phyloP scores from a whole-genome alignment of 2,329 filamentous ascomycete species.

The Monilinia laxa region DNA sequence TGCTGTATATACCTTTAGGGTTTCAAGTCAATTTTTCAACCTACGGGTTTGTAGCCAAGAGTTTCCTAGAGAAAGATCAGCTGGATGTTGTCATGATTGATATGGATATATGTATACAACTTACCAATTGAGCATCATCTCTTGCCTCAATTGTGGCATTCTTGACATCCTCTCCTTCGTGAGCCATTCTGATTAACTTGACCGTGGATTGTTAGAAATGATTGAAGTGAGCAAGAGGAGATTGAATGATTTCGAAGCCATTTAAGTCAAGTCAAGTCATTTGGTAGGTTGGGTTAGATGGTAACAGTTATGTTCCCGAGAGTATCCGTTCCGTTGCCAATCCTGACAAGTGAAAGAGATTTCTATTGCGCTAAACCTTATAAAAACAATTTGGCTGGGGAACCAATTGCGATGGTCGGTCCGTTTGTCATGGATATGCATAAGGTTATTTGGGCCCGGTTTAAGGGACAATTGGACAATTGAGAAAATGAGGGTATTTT shows the following conservation, averaged over 20 bases:
- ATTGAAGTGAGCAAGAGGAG: neutral
- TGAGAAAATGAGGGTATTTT: too few species aligned
- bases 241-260: neutral
- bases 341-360: constrained; percentile 9
- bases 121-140: constrained; percentile 24
- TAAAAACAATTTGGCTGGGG: constrained; percentile 1
- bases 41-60: constrained; percentile 56
- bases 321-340: constrained; percentile 6
- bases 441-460: too few species aligned
- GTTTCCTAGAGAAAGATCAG: constrained; percentile 42
- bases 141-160: constrained; percentile 16
- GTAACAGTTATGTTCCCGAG: constrained; percentile 1
- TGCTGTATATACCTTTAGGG: neutral
- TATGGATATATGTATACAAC: neutral
- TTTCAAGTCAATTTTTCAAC: constrained; percentile 28
- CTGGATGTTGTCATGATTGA: neutral
- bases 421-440: constrained; percentile 7
- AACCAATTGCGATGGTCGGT: neutral
- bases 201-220: neutral
- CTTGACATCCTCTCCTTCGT: constrained; percentile 14
- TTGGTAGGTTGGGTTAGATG: neutral
- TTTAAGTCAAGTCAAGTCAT: neutral
- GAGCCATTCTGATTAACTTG: constrained; percentile 12
- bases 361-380: constrained; percentile 5
- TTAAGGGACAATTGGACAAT: too few species aligned